A percentile compares a stretch with the other conserved stretches of the same genome.
These are phyloP conservation scores for Elasticomyces elasticus DNA, from an alignment of 495 filamentous ascomycete genomes.

Conservation along the genomic window DNA sequence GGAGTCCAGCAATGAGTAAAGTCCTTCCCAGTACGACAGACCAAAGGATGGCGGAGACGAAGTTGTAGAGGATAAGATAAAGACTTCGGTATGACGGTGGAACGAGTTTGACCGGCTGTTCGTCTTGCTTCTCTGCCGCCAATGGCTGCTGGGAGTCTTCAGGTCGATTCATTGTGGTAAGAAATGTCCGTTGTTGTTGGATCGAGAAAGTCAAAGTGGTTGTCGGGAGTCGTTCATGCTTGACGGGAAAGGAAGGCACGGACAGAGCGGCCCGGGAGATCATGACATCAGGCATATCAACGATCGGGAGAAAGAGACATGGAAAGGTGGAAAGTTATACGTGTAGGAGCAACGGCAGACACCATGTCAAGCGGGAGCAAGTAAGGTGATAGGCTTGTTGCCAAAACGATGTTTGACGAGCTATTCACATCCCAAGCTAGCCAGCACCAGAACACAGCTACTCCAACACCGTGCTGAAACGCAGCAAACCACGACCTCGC, in stretches of 20 bases:
- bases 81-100: background rate
- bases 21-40: constrained; percentile 54
- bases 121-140: background rate
- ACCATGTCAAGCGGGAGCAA: background rate
- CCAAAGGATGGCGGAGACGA: constrained; percentile 66
- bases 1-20: constrained; percentile 38
- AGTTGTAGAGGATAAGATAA: constrained; percentile 81
- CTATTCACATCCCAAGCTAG: background rate
- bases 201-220: background rate
- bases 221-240: too few species aligned
- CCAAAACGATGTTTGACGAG: background rate
- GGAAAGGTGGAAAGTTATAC: too few species aligned
- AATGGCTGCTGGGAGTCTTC: constrained; percentile 15
- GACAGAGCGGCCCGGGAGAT: background rate
- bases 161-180: constrained; percentile 11
- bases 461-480: background rate
- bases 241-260: background rate
- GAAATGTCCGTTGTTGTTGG: background rate
- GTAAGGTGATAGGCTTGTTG: background rate
- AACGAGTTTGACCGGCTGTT: constrained; percentile 1
- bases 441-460: background rate
- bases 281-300: background rate
- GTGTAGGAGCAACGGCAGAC: background rate
- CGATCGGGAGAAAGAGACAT: too few species aligned
- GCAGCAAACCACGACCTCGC: background rate